Percentiles rank a stretch among this genome's conserved stretches.
These are phyloP conservation scores for Betula pendula DNA, from an alignment of 306 rosid genomes.

Conservation along the genomic window DNA sequence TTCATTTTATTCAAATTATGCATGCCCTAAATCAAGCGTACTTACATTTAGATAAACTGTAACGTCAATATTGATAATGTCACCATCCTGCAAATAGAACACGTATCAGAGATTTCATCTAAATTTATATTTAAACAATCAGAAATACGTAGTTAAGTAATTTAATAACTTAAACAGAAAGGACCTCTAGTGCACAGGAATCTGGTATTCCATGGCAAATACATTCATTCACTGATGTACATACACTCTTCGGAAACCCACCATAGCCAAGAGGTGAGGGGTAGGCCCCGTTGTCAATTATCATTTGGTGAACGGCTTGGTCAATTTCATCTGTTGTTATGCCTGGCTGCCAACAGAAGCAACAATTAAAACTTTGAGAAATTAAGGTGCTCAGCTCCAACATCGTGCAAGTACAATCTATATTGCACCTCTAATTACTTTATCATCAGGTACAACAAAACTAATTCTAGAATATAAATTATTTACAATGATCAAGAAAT, in stretches of 20 bases:
- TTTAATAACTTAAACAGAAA: conserved; percentile 19
- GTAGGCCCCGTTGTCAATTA: conserved; percentile 89
- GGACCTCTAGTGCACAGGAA: conserved; percentile 80
- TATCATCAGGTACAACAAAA: background rate
- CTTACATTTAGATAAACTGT: conserved; percentile 93
- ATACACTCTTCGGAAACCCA: conserved; percentile 94
- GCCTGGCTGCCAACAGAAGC: conserved; percentile 93
- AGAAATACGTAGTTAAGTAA: conserved; percentile 6
- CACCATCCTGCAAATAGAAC: conserved; percentile 77
- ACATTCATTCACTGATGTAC: conserved; percentile 97
- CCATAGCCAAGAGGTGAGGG: conserved; percentile 96
- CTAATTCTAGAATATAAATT: background rate
- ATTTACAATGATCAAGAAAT: background rate
- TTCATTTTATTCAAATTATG: background rate
- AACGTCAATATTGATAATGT: conserved; percentile 85
- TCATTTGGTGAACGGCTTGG: conserved; percentile 92
- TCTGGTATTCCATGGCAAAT: conserved; percentile 98
- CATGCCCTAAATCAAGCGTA: background rate
- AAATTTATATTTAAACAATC: background rate
- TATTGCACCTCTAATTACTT: conserved; percentile 16
- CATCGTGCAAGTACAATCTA: conserved; percentile 12
- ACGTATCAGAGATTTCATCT: conserved; percentile 11
- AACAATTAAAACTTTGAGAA: conserved; percentile 35
- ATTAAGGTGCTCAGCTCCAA: conserved; percentile 3
- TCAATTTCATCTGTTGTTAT: conserved; percentile 89